Evolutionary conservation across 2,329 filamentous ascomycete genomes (phyloP).

Genomic region (Zalaria sp.): DNA sequence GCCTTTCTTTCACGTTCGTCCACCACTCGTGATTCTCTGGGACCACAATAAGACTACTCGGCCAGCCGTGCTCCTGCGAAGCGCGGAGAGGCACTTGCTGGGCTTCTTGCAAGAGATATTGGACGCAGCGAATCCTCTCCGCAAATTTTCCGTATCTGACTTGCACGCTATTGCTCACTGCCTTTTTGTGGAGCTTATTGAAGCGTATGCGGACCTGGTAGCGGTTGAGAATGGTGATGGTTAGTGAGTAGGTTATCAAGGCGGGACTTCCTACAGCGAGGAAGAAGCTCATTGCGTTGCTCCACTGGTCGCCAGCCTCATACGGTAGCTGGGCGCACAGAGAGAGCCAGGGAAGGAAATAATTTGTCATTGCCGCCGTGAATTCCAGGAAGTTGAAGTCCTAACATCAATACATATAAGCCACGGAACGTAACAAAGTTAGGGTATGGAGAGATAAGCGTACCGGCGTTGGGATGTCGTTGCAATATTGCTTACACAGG

Average conservation of each 20-base stretch:
- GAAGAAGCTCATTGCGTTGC: slow-evolving; percentile 11
- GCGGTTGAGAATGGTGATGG: slow-evolving; percentile 12
- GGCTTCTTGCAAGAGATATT: slow-evolving; percentile 10
- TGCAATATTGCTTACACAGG: too few relatives aligned
- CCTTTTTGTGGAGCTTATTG: slow-evolving; percentile 5
- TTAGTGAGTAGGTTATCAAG: slow-evolving; percentile 12
- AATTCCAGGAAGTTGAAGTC: slow-evolving; percentile 12
- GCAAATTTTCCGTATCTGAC: slow-evolving; percentile 4
- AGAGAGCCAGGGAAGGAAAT: slow-evolving; percentile 12
- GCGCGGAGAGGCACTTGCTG: slow-evolving; percentile 11
- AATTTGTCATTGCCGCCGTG: slow-evolving; percentile 9
- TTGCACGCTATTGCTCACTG: slow-evolving; percentile 3
- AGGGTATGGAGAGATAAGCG: too few relatives aligned
- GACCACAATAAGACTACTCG: slow-evolving; percentile 10
- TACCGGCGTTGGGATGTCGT: too few relatives aligned
- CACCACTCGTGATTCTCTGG: slow-evolving; percentile 12
- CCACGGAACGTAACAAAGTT: too few relatives aligned
- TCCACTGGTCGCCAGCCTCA: slow-evolving; percentile 10
- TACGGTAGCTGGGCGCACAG: slow-evolving; percentile 12
- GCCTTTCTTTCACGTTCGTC: slow-evolving; percentile 6
- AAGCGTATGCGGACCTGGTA: slow-evolving; percentile 8
- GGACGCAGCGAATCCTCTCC: slow-evolving; percentile 6
- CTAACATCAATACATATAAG: too few relatives aligned
- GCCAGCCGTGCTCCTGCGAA: slow-evolving; percentile 8
- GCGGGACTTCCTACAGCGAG: slow-evolving; percentile 11